Base-by-base conservation (phyloP, 495 filamentous ascomycete species). In the Podospora tetraspora region DNA sequence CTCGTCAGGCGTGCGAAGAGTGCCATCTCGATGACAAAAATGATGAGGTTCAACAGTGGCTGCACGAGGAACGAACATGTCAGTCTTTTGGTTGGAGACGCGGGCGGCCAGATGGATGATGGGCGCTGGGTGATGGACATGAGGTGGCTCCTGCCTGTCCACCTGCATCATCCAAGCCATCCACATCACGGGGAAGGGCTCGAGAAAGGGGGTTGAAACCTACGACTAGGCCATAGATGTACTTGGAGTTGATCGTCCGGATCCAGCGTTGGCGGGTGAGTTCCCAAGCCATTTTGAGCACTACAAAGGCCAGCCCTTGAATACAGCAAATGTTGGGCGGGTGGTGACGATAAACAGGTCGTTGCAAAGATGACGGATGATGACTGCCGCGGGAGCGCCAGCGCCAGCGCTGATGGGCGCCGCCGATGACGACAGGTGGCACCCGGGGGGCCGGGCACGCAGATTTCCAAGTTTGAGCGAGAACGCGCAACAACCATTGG, bases 21-120 rank as follows among this genome's bases (percentile, higher is more conserved):
- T 27, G 86, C 88, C 90, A 98, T 91, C 78, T 97, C 91, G 79
- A 97, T 85, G 21, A 96, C 77, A 77, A 97, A 90, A 64, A 97
- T 87, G 66, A 96, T 84, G 43, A 87, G 83, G 80, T 97, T 93
- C 61, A 97, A 83, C 34, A 98, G 82, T 72, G 95, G 95, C 95
- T 99, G 73, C 57, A 56, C 57, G 63, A 63, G 43, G 65, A 43
- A 65, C 34, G 65, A 57, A 64, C 56, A 66, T 24, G 59, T 19
- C 57, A 57, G 21, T 29, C 56, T 27, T 60, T 16, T 16, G 43
- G 29, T 69, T 52, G 63, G 16, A n/a, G 29, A 57, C 30, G 24
- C 61, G 61, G 63, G 61, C 23, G 22, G 12, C 59, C 5, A 16
- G 22, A 29, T 21, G 58, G 24, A 57, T 62, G 19, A 56, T 21